Percentiles rank a stretch among this genome's conserved stretches.
Conservation (phyloP, 1,284 basidiomycete species). For the Kwoniella shivajii region DNA sequence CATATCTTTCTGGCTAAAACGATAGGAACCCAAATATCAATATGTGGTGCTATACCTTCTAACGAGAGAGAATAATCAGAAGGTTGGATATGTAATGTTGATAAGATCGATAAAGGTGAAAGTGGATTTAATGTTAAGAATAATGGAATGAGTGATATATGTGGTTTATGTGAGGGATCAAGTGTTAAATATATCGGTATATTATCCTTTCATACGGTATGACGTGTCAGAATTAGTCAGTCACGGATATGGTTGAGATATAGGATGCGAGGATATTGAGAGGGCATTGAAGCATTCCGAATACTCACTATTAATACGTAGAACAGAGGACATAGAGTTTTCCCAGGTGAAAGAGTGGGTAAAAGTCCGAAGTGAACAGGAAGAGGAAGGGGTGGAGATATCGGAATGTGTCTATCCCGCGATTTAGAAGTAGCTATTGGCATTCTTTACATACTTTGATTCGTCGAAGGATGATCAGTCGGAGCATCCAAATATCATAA, state of each 20-base stretch:
- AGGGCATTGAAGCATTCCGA: background rate
- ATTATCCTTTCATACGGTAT: conserved; percentile 18
- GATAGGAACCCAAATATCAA: conserved; percentile 29
- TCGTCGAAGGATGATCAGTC: too few relatives aligned
- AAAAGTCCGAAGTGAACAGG: conserved; percentile 28
- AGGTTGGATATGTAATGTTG: conserved; percentile 8
- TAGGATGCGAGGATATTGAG: background rate
- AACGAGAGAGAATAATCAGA: conserved; percentile 15
- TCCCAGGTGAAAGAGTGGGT: conserved; percentile 19
- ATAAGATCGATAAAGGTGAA: conserved; percentile 16
- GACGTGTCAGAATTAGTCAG: background rate
- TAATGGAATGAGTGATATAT: conserved; percentile 32
- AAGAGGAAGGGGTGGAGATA: conserved; percentile 29
- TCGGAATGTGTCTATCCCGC: too few relatives aligned
- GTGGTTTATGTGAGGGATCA: conserved; percentile 23
- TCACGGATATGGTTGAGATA: background rate
- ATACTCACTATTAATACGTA: conserved; percentile 27
- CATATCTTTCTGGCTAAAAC: conserved; percentile 14
- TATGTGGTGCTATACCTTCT: conserved; percentile 25
- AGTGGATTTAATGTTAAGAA: conserved; percentile 22
- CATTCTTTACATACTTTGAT: too few relatives aligned
- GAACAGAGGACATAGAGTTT: conserved; percentile 22
- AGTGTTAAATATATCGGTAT: conserved; percentile 30
- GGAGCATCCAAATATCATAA: too few relatives aligned
- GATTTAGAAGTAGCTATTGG: too few relatives aligned